Evolutionary conservation across 169 alveolate genomes (phyloP).

Genomic region (Cryptosporidium tyzzeri): DNA sequence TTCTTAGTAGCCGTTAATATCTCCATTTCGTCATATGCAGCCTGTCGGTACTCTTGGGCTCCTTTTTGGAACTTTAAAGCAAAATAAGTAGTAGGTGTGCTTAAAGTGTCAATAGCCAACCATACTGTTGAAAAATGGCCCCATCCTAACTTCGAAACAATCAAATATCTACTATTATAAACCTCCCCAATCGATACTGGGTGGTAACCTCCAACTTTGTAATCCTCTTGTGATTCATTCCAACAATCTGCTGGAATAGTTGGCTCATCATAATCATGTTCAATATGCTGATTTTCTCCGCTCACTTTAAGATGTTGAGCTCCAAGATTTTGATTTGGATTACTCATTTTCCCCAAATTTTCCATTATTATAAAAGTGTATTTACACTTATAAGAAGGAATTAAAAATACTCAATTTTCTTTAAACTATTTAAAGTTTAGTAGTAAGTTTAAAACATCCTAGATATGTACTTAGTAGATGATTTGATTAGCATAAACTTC

Average conservation of each 20-base stretch:
- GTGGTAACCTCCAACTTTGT: conserved; percentile 91
- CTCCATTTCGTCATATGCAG: conserved; percentile 98
- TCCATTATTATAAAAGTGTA: conserved; percentile 20
- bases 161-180: conserved; percentile 92
- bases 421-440: not conserved
- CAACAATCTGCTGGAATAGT: conserved; percentile 68
- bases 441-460: not conserved
- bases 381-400: not conserved
- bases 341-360: conserved; percentile 13
- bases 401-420: not conserved
- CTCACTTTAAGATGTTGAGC: too few species aligned
- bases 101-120: conserved; percentile 93
- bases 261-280: conserved; percentile 53
- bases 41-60: conserved; percentile 96
- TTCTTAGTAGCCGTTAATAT: conserved; percentile 90
- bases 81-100: conserved; percentile 90
- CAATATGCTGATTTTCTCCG: not conserved
- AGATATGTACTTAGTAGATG: not conserved
- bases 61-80: conserved; percentile 97
- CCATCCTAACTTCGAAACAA: conserved; percentile 98
- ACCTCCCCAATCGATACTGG: conserved; percentile 96
- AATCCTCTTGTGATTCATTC: conserved; percentile 70
- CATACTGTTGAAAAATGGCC: conserved; percentile 99
- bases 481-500: not conserved
- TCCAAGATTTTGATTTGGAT: conserved; percentile 5